Conservation (phyloP, 2,329 filamentous ascomycete species). For the Rasamsonia emersonii region DNA sequence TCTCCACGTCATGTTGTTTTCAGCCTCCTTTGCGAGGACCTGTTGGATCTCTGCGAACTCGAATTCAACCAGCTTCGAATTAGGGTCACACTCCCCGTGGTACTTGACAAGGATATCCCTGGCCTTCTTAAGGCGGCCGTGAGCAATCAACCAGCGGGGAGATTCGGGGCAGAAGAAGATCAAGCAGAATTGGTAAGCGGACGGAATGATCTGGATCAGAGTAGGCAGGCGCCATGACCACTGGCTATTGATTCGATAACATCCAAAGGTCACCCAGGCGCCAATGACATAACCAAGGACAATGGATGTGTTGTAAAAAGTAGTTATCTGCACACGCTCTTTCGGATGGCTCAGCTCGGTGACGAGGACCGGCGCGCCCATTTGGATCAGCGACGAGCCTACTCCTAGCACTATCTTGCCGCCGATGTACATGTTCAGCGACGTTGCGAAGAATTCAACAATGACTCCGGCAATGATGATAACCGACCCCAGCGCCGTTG, state of each 20-base stretch:
- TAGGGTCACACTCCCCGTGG: conserved; percentile 41
- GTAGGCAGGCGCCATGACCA: conserved; percentile 49
- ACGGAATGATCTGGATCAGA: conserved; percentile 43
- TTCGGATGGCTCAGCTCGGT: conserved; percentile 35
- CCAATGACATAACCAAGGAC: conserved; percentile 32
- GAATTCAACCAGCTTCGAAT: conserved; percentile 38
- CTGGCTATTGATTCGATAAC: conserved; percentile 14
- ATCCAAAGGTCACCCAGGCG: conserved; percentile 31
- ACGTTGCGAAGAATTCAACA: conserved; percentile 18
- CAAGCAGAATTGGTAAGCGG: conserved; percentile 34
- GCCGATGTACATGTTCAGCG: conserved; percentile 18
- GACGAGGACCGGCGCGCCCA: conserved; percentile 36
- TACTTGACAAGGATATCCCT: conserved; percentile 44
- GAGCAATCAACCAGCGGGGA: conserved; percentile 50
- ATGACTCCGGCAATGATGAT: conserved; percentile 21
- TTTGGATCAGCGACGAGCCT: conserved; percentile 23
- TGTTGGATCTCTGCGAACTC: conserved; percentile 45
- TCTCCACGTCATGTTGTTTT: conserved; percentile 36
- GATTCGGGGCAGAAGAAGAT: conserved; percentile 49
- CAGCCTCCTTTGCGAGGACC: conserved; percentile 37
- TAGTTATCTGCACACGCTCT: conserved; percentile 31
- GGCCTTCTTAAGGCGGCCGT: conserved; percentile 44
- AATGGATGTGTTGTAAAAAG: conserved; percentile 37
- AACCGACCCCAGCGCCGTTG: conserved; percentile 25
- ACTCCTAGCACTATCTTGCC: conserved; percentile 17